Conservation (phyloP, 495 filamentous ascomycete genomes). For the Xylaria longipes region DNA sequence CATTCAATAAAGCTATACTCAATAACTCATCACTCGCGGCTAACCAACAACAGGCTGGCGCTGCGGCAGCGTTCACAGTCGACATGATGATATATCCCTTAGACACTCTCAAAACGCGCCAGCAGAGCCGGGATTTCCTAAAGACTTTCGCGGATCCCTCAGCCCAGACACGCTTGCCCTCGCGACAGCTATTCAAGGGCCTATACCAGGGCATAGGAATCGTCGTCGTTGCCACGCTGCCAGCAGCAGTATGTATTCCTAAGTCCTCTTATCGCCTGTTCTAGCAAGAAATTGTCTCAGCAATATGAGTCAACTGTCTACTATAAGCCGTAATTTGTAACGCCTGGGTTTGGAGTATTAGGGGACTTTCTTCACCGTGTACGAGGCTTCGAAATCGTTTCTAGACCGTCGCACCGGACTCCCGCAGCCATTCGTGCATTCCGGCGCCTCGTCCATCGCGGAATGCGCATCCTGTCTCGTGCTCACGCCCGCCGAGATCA, state of each 20-base stretch:
- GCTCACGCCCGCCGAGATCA: constrained; percentile 86
- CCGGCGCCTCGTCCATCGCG: constrained; percentile 71
- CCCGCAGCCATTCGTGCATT: constrained; percentile 70
- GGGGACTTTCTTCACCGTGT: constrained; percentile 88
- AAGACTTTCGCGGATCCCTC: constrained; percentile 63
- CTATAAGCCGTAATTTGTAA: background rate
- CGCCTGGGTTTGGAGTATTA: background rate
- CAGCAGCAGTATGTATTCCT: constrained; percentile 61
- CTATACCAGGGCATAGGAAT: constrained; percentile 90
- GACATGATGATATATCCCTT: constrained; percentile 83
- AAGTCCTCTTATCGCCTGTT: background rate
- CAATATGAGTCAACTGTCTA: background rate
- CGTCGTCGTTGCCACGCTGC: constrained; percentile 85
- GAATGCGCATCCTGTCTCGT: constrained; percentile 86
- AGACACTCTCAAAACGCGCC: constrained; percentile 84
- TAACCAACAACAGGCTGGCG: constrained; percentile 67
- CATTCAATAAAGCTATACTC: background rate
- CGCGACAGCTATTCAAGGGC: constrained; percentile 67
- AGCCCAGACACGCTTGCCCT: constrained; percentile 55
- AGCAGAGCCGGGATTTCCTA: constrained; percentile 76
- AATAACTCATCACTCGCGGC: background rate
- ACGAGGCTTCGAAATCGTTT: constrained; percentile 75
- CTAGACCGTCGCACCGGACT: constrained; percentile 48
- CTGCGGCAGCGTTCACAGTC: constrained; percentile 77
- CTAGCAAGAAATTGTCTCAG: background rate